These are phyloP conservation scores for Ophiobolus disseminans DNA, from an alignment of 2,329 filamentous ascomycete species.

Conservation along the genomic window DNA sequence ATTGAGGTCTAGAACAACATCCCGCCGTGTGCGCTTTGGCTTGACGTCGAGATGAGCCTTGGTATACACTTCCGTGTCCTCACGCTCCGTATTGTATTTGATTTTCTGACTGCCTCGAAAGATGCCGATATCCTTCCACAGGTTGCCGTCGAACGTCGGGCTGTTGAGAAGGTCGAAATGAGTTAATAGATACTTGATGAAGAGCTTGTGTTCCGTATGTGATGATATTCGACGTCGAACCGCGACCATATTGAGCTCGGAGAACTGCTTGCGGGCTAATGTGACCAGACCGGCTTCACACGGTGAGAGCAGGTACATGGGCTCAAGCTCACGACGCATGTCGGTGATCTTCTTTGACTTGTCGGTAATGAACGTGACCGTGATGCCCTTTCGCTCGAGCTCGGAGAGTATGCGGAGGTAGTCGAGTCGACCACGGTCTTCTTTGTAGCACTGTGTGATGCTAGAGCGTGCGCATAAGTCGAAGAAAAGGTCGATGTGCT, in stretches of 20 bases:
- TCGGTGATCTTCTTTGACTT: not conserved
- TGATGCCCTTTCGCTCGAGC: conserved; percentile 8
- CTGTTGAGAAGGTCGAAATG: conserved; percentile 18
- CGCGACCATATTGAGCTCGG: conserved; percentile 3
- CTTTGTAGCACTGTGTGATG: conserved; percentile 12
- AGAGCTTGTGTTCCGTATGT: conserved; percentile 3
- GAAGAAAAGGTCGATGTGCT: conserved; percentile 20
- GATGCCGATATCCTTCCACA: conserved; percentile 12
- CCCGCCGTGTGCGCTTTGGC: no score
- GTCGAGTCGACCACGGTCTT: conserved; percentile 2
- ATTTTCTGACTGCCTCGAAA: conserved; percentile 7
- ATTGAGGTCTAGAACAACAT: no score
- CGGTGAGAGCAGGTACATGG: conserved; percentile 3
- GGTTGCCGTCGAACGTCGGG: conserved; percentile 6
- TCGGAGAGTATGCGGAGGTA: conserved; percentile 7
- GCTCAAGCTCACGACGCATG: conserved; percentile 11
- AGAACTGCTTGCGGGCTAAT: not conserved
- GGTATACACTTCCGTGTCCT: not conserved
- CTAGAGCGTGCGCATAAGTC: conserved; percentile 9
- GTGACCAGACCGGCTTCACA: conserved; percentile 4
- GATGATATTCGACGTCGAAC: conserved; percentile 2
- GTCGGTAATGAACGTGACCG: conserved; percentile 10
- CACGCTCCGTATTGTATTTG: not conserved
- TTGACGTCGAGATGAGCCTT: not conserved
- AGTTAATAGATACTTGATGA: conserved; percentile 10